These are phyloP conservation scores for Chlorella sp. DNA, from an alignment of 139 green algal species.

Conservation along the genomic window DNA sequence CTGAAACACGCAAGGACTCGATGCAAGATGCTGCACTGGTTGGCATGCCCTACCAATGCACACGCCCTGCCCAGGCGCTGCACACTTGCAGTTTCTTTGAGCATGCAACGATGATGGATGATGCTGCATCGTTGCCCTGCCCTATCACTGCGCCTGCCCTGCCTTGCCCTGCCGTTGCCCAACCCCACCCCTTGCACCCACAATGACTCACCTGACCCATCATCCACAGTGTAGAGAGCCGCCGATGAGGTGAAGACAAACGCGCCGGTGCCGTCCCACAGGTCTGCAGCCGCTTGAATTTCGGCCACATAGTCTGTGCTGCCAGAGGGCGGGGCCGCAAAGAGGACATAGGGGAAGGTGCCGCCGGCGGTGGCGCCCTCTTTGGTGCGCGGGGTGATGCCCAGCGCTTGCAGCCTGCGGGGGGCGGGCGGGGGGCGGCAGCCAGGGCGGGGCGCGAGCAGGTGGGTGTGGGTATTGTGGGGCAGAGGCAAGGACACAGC, in stretches of 20 bases:
- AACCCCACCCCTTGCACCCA: background rate
- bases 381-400: slow-evolving; percentile 70
- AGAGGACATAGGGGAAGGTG: slow-evolving; percentile 88
- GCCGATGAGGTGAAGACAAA: slow-evolving; percentile 95
- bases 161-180: too few relatives aligned
- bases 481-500: background rate
- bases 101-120: too few relatives aligned
- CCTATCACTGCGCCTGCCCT: too few relatives aligned
- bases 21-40: too few relatives aligned
- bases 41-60: too few relatives aligned
- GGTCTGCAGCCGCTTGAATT: slow-evolving; percentile 64
- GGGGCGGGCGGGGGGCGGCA: background rate
- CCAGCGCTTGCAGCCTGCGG: slow-evolving; percentile 76
- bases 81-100: too few relatives aligned
- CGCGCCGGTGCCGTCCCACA: slow-evolving; percentile 85
- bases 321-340: slow-evolving; percentile 90
- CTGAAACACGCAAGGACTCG: background rate
- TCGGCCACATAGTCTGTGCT: slow-evolving; percentile 88
- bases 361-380: slow-evolving; percentile 24
- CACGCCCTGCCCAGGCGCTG: too few relatives aligned
- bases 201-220: slow-evolving; percentile 54
- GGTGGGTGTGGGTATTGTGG: background rate
- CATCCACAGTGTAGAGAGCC: slow-evolving; percentile 77
- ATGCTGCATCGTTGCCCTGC: too few relatives aligned
- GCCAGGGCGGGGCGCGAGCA: too few relatives aligned